Evolutionary conservation across 202 grass and related monocot genomes (phyloP), one percentile per base, ranked within the genome.

Genomic region (Cymbopogon flexuosus): DNA sequence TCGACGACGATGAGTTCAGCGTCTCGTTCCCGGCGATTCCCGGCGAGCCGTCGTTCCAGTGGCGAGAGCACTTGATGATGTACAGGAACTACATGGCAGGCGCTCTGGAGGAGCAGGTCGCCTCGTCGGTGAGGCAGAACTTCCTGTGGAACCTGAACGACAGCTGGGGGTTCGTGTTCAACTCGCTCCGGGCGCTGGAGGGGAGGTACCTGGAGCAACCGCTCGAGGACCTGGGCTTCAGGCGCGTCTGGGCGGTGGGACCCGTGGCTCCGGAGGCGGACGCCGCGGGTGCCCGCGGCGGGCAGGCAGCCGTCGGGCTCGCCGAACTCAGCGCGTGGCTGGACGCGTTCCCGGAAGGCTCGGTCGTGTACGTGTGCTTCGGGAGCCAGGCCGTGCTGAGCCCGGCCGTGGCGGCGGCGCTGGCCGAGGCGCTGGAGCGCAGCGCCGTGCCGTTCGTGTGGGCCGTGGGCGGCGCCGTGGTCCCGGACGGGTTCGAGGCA

Each of bases 351-450:
- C 57, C 68, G 11, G 65, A 80, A 4, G 67, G 89, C 3, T 86
- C 85, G n/a, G 89, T 90, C 51, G 56, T 88, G 24, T 92, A 90
- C 62, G 62, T 90, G 39, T 86, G 87, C 83, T 95, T 92, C 61
- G 93, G 87, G 52, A 88, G 89, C 54, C 85, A 88, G 66, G 34
- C 59, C 4, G 11, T 80, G 29, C 87, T 84, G 45, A 83, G 64
- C 4, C 81, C 60, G 31, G 12, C 65, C 8, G 70, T 79, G 12
- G 85, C 79, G 6, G 77, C 75, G 0, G 76, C 87, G 1, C 87
- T 93, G 42, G 90, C 31, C 31, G 31, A 33, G 31, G 31, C 31
- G 31, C 31, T 33, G 31, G 31, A 90, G 35, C 70, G 74, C 33
- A 90, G 76, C 81, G 79, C 37, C 33, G 82, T 83, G 65, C 85